Percentiles rank a stretch among this genome's conserved stretches.
Conservation (phyloP, 768 basidiomycete genomes). For the Russula lepida region DNA sequence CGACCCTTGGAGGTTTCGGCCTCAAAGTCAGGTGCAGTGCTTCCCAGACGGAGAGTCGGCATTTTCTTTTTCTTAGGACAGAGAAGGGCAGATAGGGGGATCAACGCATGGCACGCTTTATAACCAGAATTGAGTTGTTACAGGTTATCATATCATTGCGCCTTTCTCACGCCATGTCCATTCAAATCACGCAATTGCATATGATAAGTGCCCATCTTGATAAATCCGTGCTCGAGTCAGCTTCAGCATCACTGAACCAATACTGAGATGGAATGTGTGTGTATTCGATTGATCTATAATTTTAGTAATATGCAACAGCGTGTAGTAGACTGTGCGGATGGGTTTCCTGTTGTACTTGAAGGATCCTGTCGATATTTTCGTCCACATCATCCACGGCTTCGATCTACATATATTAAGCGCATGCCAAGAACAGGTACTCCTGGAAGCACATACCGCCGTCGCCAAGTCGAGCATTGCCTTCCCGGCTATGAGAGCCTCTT, state of each 20-base stretch:
- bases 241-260: neutral
- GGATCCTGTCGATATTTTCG: slow-evolving; percentile 79
- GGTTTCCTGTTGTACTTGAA: slow-evolving; percentile 76
- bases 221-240: too few species aligned
- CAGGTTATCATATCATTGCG: slow-evolving; percentile 37
- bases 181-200: slow-evolving; percentile 8
- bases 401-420: slow-evolving; percentile 45
- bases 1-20: slow-evolving; percentile 80
- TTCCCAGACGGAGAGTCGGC: slow-evolving; percentile 70
- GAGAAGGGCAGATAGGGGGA: neutral
- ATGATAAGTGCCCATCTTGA: neutral
- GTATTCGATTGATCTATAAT: neutral
- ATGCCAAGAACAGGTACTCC: slow-evolving; percentile 7
- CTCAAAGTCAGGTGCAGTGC: slow-evolving; percentile 83
- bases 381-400: slow-evolving; percentile 83
- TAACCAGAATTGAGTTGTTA: neutral
- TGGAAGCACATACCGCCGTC: slow-evolving; percentile 57
- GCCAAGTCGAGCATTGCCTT: slow-evolving; percentile 91
- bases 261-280: neutral
- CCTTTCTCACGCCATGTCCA: slow-evolving; percentile 48
- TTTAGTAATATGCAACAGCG: slow-evolving; percentile 83
- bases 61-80: neutral
- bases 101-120: neutral
- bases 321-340: slow-evolving; percentile 91
- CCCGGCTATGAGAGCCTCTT: slow-evolving; percentile 94